Evolutionary conservation across 495 filamentous ascomycete genomes (phyloP).

Genomic region (Rostrohypoxylon terebratum): DNA sequence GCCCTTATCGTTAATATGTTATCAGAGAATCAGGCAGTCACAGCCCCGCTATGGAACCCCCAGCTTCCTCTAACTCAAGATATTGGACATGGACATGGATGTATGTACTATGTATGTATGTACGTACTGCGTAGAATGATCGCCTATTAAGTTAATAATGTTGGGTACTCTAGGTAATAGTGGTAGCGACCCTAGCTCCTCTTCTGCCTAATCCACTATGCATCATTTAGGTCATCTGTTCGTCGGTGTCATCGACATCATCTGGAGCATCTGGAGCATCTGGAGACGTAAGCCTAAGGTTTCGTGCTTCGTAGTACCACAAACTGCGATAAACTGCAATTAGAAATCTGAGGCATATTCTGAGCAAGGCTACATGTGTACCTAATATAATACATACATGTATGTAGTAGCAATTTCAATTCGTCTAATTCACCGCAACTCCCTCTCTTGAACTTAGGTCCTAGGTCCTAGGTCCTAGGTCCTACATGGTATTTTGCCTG

Average conservation of each 20-base stretch:
- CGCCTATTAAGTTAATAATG: neutral
- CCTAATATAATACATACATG: too few species aligned
- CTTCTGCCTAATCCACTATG: constrained; percentile 1
- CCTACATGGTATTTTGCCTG: too few species aligned
- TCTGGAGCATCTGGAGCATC: neutral
- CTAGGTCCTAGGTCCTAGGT: too few species aligned
- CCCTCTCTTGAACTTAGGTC: neutral
- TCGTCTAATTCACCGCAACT: constrained; percentile 3
- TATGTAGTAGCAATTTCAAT: neutral
- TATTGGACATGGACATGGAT: neutral
- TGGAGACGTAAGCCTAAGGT: neutral
- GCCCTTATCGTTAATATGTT: neutral
- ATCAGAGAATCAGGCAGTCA: constrained; percentile 1
- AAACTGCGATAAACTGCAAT: neutral
- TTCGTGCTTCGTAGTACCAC: neutral
- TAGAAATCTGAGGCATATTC: neutral
- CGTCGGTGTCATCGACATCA: neutral
- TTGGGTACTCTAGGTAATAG: neutral
- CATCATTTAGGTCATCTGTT: constrained; percentile 1
- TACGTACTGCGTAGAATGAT: neutral
- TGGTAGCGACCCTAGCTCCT: constrained; percentile 1
- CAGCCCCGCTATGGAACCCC: neutral
- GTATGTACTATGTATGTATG: too few species aligned
- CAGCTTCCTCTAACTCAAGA: neutral
- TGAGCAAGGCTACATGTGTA: neutral